Base-by-base conservation (phyloP, 306 rosid species). In the Medicago lupulina region DNA sequence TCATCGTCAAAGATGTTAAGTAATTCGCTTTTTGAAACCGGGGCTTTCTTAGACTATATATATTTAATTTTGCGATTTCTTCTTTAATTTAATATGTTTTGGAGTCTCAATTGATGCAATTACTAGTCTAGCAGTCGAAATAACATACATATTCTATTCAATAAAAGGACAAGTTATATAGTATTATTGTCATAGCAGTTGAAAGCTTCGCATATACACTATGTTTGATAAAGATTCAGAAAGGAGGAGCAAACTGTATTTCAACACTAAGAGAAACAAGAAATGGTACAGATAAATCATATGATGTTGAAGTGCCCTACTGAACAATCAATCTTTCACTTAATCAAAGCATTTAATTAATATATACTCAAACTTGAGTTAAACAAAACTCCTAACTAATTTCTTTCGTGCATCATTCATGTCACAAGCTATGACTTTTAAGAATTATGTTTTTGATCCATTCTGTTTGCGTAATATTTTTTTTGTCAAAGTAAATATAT, bases 201-300 rank as follows among this genome's bases (percentile, higher is more conserved):
- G 83, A 81, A 84, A 78, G 74, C 88, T 85, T 85, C 74, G 31
- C 68, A 75, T 25, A 47, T 39, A 47, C 53, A 81, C 80, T 66
- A 67, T 61, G 43, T 70, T 31, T 58, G 50, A 21, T 67, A 8
- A n/a, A 44, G 12, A 23, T 73, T 10, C 34, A 77, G 36, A 38
- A 66, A 80, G 4, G 0, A 54, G 21, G 47, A 28, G 39, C 43
- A 58, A 67, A 80, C 67, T 54, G 75, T 53, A 59, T 79, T 76
- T 84, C 82, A 72, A 80, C 73, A 66, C 39, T 83, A 47, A 8
- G 9, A 31, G 28, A 76, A 34, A 59, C 53, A 40, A 67, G 67
- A 67, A 76, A 80, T 17, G 78, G 39, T 66, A 40, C 0, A 11
- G 50, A 61, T 51, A 28, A 61, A 54, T 69, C 28, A 25, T 53